These are phyloP conservation scores for Ceratocystis diversiconidia DNA, from an alignment of 2,329 filamentous ascomycete genomes.

Conservation along the genomic window DNA sequence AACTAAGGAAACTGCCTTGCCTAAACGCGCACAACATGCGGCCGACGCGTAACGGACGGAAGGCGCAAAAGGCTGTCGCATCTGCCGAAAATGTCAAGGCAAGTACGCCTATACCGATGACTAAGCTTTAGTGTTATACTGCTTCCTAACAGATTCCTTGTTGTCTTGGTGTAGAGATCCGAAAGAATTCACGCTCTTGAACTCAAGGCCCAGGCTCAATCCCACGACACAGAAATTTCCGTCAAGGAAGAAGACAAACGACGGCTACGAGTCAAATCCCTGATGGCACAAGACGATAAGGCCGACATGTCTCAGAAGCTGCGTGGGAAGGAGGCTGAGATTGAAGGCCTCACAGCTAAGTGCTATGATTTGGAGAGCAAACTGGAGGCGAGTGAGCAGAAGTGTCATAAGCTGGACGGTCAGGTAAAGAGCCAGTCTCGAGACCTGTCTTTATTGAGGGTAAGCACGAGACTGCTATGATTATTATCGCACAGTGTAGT, in stretches of 20 bases:
- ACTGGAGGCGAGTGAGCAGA: conserved; percentile 31
- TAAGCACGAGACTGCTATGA: conserved; percentile 22
- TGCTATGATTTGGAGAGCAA: conserved; percentile 30
- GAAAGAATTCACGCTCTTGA: conserved; percentile 19
- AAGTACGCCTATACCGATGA: conserved; percentile 1
- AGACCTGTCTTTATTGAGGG: conserved; percentile 36
- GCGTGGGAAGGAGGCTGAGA: conserved; percentile 42
- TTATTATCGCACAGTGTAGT: neutral
- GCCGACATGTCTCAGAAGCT: conserved; percentile 52
- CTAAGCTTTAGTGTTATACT: neutral
- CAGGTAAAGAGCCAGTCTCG: conserved; percentile 35
- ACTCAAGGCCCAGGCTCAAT: conserved; percentile 50
- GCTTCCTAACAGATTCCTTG: neutral
- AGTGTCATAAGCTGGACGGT: conserved; percentile 32
- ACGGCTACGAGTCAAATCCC: conserved; percentile 50
- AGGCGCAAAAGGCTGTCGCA: conserved; percentile 11
- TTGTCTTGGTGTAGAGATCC: conserved; percentile 10
- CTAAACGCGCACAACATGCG: conserved; percentile 14
- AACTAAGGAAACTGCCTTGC: conserved; percentile 4
- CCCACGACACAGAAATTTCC: conserved; percentile 55
- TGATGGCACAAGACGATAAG: conserved; percentile 64
- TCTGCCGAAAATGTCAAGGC: conserved; percentile 12
- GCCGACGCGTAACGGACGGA: conserved; percentile 15
- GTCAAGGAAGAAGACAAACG: conserved; percentile 62
- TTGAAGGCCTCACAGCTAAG: conserved; percentile 33